Evolutionary conservation across 2,329 filamentous ascomycete species (phyloP).

Genomic region (Xylaria arbuscula): DNA sequence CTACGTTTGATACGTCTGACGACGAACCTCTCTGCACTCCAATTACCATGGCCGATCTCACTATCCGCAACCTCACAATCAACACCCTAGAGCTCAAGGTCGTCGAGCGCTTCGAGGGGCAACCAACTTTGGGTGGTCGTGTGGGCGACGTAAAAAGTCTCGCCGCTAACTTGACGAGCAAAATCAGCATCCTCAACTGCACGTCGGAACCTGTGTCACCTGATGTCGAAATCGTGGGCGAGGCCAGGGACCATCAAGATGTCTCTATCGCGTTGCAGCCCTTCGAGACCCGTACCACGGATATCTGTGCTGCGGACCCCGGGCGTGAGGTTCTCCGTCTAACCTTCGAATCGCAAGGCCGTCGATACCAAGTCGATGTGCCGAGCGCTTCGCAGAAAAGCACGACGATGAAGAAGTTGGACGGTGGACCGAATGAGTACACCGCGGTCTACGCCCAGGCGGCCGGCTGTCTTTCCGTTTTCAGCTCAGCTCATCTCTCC

Average conservation of each 20-base stretch:
- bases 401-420: conserved; percentile 68
- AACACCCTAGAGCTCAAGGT: conserved; percentile 76
- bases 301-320: conserved; percentile 69
- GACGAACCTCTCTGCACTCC: conserved; percentile 20
- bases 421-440: conserved; percentile 62
- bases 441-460: conserved; percentile 73
- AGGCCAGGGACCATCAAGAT: conserved; percentile 70
- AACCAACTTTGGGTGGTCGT: conserved; percentile 53
- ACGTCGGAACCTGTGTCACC: conserved; percentile 47
- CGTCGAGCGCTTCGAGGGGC: conserved; percentile 77
- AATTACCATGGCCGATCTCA: conserved; percentile 65
- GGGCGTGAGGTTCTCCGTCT: conserved; percentile 77
- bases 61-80: conserved; percentile 83
- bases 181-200: conserved; percentile 58
- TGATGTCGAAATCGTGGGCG: conserved; percentile 61
- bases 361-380: conserved; percentile 78
- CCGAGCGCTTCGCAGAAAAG: conserved; percentile 71
- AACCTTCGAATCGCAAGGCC: conserved; percentile 73
- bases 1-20: conserved; percentile 26
- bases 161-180: conserved; percentile 57
- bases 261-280: conserved; percentile 72
- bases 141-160: conserved; percentile 52
- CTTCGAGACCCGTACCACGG: conserved; percentile 73
- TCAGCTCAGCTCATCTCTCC: conserved; percentile 75
- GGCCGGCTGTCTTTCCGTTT: conserved; percentile 69